Conservation (phyloP, 331 rosid genomes). For the Malus hybrid region DNA sequence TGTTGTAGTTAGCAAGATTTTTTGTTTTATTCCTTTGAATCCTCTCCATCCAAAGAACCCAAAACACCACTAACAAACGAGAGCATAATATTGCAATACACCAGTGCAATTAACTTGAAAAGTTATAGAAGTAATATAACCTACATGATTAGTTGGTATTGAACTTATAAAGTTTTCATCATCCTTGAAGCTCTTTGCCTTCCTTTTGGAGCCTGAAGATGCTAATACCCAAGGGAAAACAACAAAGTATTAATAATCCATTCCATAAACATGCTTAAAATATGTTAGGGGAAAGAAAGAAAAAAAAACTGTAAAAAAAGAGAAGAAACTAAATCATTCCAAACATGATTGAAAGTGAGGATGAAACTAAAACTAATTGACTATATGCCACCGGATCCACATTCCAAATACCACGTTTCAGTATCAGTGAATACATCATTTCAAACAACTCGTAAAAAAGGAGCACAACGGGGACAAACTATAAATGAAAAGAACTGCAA, state of each 20-base stretch:
- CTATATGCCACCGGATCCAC: neutral
- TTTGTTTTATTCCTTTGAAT: too few species aligned
- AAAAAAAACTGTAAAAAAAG: neutral
- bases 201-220: constrained; percentile 59
- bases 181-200: constrained; percentile 61
- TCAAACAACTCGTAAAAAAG: neutral
- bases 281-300: neutral
- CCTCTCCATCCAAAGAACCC: neutral
- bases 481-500: neutral
- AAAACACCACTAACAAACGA: neutral
- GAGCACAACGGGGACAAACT: neutral
- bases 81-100: neutral
- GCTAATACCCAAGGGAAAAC: constrained; percentile 12
- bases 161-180: constrained; percentile 83
- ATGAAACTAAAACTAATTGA: neutral
- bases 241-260: neutral
- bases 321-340: neutral
- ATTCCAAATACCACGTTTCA: neutral
- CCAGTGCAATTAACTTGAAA: neutral
- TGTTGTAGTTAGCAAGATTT: neutral
- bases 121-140: constrained; percentile 12
- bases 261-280: neutral
- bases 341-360: neutral
- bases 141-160: constrained; percentile 72
- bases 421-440: neutral